Conservation (phyloP, 108 stramenopile species). For the Chaetoceros tenuissimus region DNA sequence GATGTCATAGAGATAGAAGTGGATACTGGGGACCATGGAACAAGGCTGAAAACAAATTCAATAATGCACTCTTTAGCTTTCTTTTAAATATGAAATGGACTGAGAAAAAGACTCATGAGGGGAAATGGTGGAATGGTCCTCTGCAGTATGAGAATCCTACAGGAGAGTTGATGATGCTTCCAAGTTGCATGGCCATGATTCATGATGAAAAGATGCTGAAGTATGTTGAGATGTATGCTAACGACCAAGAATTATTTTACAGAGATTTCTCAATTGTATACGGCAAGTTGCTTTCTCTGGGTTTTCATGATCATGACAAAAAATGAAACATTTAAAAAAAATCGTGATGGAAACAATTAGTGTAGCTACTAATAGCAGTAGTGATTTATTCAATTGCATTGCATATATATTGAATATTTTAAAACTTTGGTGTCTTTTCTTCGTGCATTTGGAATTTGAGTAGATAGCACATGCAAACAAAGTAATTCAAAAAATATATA, state of each 20-base stretch:
- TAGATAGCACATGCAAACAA: too few species aligned
- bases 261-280: slow-evolving; percentile 70
- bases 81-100: slow-evolving; percentile 51
- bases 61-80: slow-evolving; percentile 44
- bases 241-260: slow-evolving; percentile 60
- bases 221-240: slow-evolving; percentile 52
- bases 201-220: slow-evolving; percentile 40
- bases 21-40: slow-evolving; percentile 60
- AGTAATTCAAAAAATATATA: too few species aligned
- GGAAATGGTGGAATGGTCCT: slow-evolving; percentile 35
- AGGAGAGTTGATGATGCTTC: slow-evolving; percentile 63
- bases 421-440: too few species aligned
- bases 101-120: slow-evolving; percentile 18
- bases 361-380: too few species aligned
- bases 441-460: too few species aligned
- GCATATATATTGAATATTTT: too few species aligned
- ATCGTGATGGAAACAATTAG: too few species aligned
- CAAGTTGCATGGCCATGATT: slow-evolving; percentile 48
- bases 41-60: slow-evolving; percentile 30
- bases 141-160: slow-evolving; percentile 33
- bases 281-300: slow-evolving; percentile 62
- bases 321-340: too few species aligned
- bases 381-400: too few species aligned
- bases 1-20: slow-evolving; percentile 43
- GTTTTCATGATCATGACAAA: slow-evolving; percentile 17